Evolutionary conservation across 768 basidiomycete species (phyloP), one percentile per base, ranked within the genome.

Genomic region (Leccinum uliginosum): DNA sequence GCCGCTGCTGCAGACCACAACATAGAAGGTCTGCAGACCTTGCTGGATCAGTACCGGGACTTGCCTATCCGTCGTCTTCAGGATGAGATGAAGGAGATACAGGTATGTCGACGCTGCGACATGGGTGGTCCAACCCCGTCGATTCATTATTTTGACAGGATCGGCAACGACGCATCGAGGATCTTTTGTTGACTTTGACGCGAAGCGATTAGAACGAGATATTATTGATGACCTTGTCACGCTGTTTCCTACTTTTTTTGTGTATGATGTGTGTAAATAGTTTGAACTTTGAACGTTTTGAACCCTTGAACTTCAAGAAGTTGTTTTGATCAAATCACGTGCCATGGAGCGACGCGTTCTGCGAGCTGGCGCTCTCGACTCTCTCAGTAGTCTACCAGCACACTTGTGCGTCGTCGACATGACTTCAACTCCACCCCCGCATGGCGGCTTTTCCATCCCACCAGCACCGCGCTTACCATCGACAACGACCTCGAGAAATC

Each of bases 71-170:
- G 80, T 34, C 79, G 72, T 59, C 73, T 93, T 35, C 86, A 82
- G 70, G 86, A 87, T 3, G 89, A 93, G 69, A 87, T 93, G 82
- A 89, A 84, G 67, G 91, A 92, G 66, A 70, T 92, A 27, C 87
- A 89, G 79, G 88, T 87, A 46, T 49, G 77, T 70, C 21, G 29
- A 50, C 43, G 24, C 23, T 56, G 3, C 19, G 6, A 4, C 12
- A 30, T 46, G 32, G 10, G 50, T 49, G 15, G 15, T 47, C 48
- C 24, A n/a, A 35, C n/a, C 32, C 62, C 14, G 60, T 51, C 11
- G 11, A 49, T 49, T 30, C n/a, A 30, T 30, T 21, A 19, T 14
- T 27, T 51, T 58, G 27, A 12, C 59, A 86, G 83, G 83, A 89
- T 55, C 85, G 87, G 47, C 89, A 91, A 73, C 83, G 84, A 17